Base-by-base conservation (phyloP, 345 rosid genomes). In the Eucalyptus victrix region DNA sequence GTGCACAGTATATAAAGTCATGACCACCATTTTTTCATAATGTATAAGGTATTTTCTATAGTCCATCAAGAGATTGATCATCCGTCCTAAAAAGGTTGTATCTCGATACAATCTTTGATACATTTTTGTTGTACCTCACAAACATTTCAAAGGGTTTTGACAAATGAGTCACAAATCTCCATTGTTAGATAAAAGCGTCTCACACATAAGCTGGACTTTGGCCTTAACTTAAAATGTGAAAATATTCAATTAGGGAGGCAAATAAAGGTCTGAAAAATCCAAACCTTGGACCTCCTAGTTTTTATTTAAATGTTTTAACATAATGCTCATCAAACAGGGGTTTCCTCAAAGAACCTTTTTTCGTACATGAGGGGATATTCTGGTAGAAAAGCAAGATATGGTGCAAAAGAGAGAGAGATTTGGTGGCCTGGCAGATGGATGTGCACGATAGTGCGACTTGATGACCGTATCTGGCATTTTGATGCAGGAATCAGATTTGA, bases 141-240 rank as follows among this genome's bases (percentile, higher is more conserved):
- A 72, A 19, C 3, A 72, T 34, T 72, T 72, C 45, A 72, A 18
- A 72, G 4, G 81, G 15, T 72, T 72, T 3, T 13, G 12, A 37
- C 4, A 2, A 5, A 19, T 24, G 28, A 76, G 45, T 10, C 28
- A 76, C 45, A 5, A 13, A 37, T 37, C 8, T 76, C 28, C 8
- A 12, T 53, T 19, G 4, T 53, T 53, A 19, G 58, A 53, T 53
- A 53, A 53, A 19, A 53, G 26, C 2, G 0, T 53, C 58, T 19
- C 58, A 19, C 5, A 2, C 2, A 0, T 53, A 2, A 53, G 5
- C 4, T 53, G 2, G 1, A 53, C 58, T 53, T 53, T 53, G 26
- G 58, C 58, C 26, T 53, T 53, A 53, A 53, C 26, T 21, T 21
- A 21, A 53, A 53, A 24, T 21, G 26, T 53, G 5, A 53, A 53